phyloP scores from a whole-genome alignment of 2,329 filamentous ascomycete species.

The Aureobasidium subglaciale region DNA sequence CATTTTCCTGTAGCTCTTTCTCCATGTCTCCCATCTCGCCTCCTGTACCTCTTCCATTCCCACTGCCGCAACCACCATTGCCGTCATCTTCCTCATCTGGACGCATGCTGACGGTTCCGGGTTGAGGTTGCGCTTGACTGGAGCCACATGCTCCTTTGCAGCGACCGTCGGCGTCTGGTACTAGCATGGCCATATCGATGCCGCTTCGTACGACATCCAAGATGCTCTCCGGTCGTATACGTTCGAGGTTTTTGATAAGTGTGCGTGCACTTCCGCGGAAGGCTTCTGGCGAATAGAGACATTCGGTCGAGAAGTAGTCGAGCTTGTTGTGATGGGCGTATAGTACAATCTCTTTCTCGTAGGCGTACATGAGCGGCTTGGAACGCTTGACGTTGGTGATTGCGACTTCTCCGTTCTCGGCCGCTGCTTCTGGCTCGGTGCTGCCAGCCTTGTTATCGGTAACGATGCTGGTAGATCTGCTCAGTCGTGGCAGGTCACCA shows the following conservation, averaged over 20 bases:
- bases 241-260: constrained; percentile 91
- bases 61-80: constrained; percentile 67
- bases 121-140: constrained; percentile 17
- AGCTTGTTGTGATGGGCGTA: constrained; percentile 96
- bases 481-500: constrained; percentile 80
- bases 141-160: constrained; percentile 43
- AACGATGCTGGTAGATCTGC: constrained; percentile 83
- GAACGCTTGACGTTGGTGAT: constrained; percentile 84
- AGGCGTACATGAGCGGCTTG: constrained; percentile 96
- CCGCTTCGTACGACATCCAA: constrained; percentile 90
- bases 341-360: constrained; percentile 97
- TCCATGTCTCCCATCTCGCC: constrained; percentile 82
- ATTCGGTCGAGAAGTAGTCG: constrained; percentile 97
- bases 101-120: constrained; percentile 25
- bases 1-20: constrained; percentile 58
- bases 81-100: constrained; percentile 48
- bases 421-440: constrained; percentile 19
- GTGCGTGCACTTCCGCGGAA: constrained; percentile 88
- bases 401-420: constrained; percentile 18
- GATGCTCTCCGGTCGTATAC: constrained; percentile 87
- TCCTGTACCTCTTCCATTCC: constrained; percentile 58
- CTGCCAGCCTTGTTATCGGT: constrained; percentile 48
- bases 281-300: constrained; percentile 95
- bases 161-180: constrained; percentile 50
- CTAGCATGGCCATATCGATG: constrained; percentile 90